Base-by-base conservation (phyloP, 2,329 filamentous ascomycete genomes). In the Corniculantispora saksenae region DNA sequence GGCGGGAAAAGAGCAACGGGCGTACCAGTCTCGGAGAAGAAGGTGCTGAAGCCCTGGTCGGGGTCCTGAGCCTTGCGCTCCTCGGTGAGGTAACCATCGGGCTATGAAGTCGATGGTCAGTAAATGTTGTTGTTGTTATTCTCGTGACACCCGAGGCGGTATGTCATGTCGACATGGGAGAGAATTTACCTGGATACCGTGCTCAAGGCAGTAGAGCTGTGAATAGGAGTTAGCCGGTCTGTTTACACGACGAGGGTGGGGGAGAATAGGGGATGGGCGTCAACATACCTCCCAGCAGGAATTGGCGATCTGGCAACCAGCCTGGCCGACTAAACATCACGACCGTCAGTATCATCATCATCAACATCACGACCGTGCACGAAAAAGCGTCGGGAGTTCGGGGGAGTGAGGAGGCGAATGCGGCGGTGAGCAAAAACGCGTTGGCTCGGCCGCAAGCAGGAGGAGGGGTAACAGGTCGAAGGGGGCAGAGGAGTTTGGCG, bases 221-320 rank as follows among this genome's bases (percentile, higher is more conserved):
- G 71, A 69, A 73, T 71, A 71, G 69, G 67, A 38, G 68, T 73
- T 69, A 80, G 75, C 70, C 65, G 12, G 51, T 21, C 32, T 45
- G 47, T 64, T 64, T 64, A 64, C 61, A 23, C 53, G 29, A 51
- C 43, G 21, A n/a, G 43, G 25, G 50, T 59, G 50, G 25, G 47
- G 35, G 12, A 21, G 45, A 63, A 7, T 25, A 61, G 8, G 50
- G 53, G 32, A 68, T 59, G 48, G 47, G 54, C 55, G 66, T 67
- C 75, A 77, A 86, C 92, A 86, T 85, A 99, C 95, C 93, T 99
- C 95, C 95, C 95, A 99, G 90, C 95, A 98, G 76, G 95, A 95
- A 87, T 99, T 99, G 85, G 94, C 95, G 79, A 99, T 99, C 83
- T 99, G 95, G 90, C 95, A 98, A 91, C 95, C 95, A 81, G 95